Evolutionary conservation across 352 stramenopile genomes (phyloP).

Genomic region (Pythium biforme): DNA sequence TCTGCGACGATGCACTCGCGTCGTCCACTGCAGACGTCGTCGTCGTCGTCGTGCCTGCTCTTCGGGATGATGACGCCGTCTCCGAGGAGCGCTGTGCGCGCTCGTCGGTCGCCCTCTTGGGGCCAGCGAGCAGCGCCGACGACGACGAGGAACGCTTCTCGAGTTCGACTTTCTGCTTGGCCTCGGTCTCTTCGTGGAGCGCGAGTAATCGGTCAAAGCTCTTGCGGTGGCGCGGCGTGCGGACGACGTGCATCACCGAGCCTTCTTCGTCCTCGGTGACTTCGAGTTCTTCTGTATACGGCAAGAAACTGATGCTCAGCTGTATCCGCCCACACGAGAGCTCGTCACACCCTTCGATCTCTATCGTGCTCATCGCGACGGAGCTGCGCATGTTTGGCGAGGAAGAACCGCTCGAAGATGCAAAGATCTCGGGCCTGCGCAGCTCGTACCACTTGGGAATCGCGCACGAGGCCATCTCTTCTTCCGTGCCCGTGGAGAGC

Average conservation of each 20-base stretch:
- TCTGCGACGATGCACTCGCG: background rate
- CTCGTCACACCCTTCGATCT: slow-evolving; percentile 35
- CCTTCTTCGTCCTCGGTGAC: slow-evolving; percentile 37
- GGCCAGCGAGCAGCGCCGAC: background rate
- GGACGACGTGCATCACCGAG: slow-evolving; percentile 19
- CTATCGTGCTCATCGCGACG: slow-evolving; percentile 12
- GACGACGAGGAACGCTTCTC: slow-evolving; percentile 30
- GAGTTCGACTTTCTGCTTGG: slow-evolving; percentile 40
- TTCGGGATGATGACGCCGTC: slow-evolving; percentile 1
- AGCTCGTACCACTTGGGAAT: slow-evolving; percentile 82
- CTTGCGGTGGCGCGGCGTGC: slow-evolving; percentile 56
- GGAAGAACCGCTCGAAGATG: slow-evolving; percentile 16
- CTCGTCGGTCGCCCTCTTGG: background rate
- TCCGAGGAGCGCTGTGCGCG: background rate
- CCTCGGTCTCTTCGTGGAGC: slow-evolving; percentile 69
- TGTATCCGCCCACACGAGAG: slow-evolving; percentile 60
- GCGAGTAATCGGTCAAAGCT: slow-evolving; percentile 75
- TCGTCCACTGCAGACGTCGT: background rate
- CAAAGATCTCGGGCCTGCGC: slow-evolving; percentile 50
- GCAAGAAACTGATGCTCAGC: slow-evolving; percentile 77
- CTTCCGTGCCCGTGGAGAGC: slow-evolving; percentile 53
- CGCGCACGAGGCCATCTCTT: slow-evolving; percentile 65
- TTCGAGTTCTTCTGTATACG: slow-evolving; percentile 57
- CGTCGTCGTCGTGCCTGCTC: background rate
- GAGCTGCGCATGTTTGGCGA: slow-evolving; percentile 24